Evolutionary conservation across 768 basidiomycete genomes (phyloP), one percentile per base, ranked within the genome.

Genomic region (Pholiota conissans): DNA sequence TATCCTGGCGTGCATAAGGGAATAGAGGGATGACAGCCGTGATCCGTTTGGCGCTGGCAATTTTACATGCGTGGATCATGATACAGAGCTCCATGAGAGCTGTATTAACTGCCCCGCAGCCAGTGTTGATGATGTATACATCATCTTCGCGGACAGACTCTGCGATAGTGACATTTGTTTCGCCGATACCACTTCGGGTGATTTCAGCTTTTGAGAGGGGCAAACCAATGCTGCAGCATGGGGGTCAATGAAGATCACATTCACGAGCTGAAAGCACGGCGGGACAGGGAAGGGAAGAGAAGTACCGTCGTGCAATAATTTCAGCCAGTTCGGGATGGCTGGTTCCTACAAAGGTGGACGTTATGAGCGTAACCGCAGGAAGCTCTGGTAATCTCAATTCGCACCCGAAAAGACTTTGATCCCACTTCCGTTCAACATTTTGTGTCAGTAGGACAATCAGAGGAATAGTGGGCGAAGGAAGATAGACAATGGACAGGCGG

Each of bases 21-120:
- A 94, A 99, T 32, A 97, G 84, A 39, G 97, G 97, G 57, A 98
- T 84, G 61, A 99, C 95, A n/a, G 96, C 97, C 5, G 97, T 99
- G 69, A 99, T 98, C 60, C 97, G 82, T 74, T 91, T 92, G 47
- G 97, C 95, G 63, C 93, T 96, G n/a, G 97, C 96, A 67, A 98
- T 98, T 77, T 95, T 96, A 86, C 96, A 97, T 9, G 97, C 95
- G 70, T 98, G 95, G 67, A 98, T 94, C 93, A 99, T 96, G 68
- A 98, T 98, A 71, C 95, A 93, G 46, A 95, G 84, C 73, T 98
- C 97, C 94, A 99, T 98, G 61, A 99, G 84, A 37, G 95, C 82
- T 26, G 93, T 95, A 69, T 98, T 98, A 65, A 98, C 85, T 55
- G 86, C 78, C 22, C 89, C 86, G 65, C 89, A 88, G 13, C 93